phyloP scores from a whole-genome alignment of 1,139 yeast genomes.

The Hemisphaericaspora lyxosophila region DNA sequence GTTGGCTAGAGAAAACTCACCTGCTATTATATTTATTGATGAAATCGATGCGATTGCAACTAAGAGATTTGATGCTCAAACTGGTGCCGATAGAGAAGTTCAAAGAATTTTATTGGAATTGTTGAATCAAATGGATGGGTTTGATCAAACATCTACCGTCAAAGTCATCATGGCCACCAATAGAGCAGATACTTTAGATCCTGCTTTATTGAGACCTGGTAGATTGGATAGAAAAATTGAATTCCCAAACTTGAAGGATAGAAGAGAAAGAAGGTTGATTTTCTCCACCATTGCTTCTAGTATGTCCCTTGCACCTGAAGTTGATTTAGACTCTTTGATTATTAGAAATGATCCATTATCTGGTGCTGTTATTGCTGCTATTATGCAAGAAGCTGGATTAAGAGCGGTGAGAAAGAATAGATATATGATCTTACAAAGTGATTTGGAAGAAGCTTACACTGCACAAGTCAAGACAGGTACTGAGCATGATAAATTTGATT shows the following conservation, averaged over 20 bases:
- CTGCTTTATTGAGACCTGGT: constrained; percentile 96
- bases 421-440: constrained; percentile 92
- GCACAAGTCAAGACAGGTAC: constrained; percentile 93
- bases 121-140: constrained; percentile 98
- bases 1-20: constrained; percentile 95
- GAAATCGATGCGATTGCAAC: constrained; percentile 99
- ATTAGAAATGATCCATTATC: constrained; percentile 95
- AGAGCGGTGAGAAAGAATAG: constrained; percentile 98
- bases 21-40: constrained; percentile 94
- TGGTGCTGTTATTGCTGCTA: constrained; percentile 98
- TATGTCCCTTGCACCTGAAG: constrained; percentile 98
- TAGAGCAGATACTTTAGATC: constrained; percentile 96
- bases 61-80: constrained; percentile 98
- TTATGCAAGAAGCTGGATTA: constrained; percentile 99
- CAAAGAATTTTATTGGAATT: constrained; percentile 96
- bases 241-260: constrained; percentile 91
- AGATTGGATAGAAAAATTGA: constrained; percentile 98
- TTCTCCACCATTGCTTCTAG: constrained; percentile 95
- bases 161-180: constrained; percentile 99
- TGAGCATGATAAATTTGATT: constrained; percentile 96
- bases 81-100: constrained; percentile 99
- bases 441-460: constrained; percentile 96
- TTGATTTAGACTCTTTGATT: constrained; percentile 90
- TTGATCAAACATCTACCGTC: constrained; percentile 92
- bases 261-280: constrained; percentile 95